phyloP scores from a whole-genome alignment of 2,329 filamentous ascomycete species.

The Hymenoscyphus infarciens region DNA sequence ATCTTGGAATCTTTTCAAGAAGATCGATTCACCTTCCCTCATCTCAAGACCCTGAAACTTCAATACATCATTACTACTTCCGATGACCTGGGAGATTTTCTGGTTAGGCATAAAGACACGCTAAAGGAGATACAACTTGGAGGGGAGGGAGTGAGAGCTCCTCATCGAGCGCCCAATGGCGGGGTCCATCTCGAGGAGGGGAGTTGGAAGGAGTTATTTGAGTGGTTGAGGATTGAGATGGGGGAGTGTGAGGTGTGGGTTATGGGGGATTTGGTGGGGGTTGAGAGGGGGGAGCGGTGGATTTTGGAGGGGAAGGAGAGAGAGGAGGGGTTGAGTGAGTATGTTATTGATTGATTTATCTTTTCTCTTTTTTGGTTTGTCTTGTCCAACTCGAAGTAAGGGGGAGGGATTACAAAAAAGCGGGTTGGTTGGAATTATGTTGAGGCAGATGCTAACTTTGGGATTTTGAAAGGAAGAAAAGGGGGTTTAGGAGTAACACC shows the following conservation, averaged over 20 bases:
- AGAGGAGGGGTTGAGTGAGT: constrained; percentile 16
- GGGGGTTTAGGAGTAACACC: background rate
- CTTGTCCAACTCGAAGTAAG: no score
- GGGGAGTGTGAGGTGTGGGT: constrained; percentile 29
- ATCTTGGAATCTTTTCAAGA: constrained; percentile 17
- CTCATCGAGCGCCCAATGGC: constrained; percentile 40
- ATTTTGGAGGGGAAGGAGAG: constrained; percentile 12
- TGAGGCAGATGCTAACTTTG: background rate
- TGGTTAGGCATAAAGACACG: constrained; percentile 40
- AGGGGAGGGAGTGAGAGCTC: constrained; percentile 41
- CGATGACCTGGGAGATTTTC: constrained; percentile 42
- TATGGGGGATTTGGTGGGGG: constrained; percentile 38
- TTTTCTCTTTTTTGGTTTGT: background rate
- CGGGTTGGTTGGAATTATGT: background rate
- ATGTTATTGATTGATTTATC: constrained; percentile 17
- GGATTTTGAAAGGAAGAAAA: background rate
- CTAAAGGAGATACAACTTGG: constrained; percentile 44
- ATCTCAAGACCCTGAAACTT: constrained; percentile 42
- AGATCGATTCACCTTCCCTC: constrained; percentile 37
- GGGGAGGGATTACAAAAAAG: background rate
- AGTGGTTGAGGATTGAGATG: constrained; percentile 35
- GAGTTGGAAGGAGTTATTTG: constrained; percentile 43
- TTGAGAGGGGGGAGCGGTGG: constrained; percentile 23
- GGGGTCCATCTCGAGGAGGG: constrained; percentile 46
- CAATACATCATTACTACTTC: constrained; percentile 44